Percentiles rank a stretch among this genome's conserved stretches.
phyloP scores from a whole-genome alignment of 2,329 filamentous ascomycete genomes.

The Scopulariopsis brevicaulis region DNA sequence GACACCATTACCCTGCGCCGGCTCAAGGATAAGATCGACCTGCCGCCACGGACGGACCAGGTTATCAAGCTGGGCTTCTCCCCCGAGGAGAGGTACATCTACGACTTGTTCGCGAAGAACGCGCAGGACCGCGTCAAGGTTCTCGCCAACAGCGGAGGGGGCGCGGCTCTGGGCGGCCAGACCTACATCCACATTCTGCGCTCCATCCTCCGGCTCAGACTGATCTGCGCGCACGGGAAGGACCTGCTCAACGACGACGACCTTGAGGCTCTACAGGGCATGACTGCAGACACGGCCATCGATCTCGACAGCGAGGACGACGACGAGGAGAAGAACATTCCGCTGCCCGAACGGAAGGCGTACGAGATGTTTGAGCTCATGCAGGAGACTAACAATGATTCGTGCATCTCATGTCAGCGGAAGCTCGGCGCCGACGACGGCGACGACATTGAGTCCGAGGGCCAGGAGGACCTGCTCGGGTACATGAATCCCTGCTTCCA shows the following conservation, averaged over 20 bases:
- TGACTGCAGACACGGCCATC: constrained; percentile 77
- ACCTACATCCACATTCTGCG: constrained; percentile 92
- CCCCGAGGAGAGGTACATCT: constrained; percentile 61
- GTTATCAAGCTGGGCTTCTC: constrained; percentile 67
- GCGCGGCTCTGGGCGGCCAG: constrained; percentile 63
- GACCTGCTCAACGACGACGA: constrained; percentile 82
- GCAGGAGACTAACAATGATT: constrained; percentile 67
- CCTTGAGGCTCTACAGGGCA: constrained; percentile 65
- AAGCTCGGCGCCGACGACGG: constrained; percentile 46
- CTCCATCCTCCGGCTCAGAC: constrained; percentile 76
- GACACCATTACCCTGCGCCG: constrained; percentile 90
- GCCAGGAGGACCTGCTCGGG: constrained; percentile 55
- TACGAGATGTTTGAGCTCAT: constrained; percentile 81
- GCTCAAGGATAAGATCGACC: constrained; percentile 79
- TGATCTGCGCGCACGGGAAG: constrained; percentile 89
- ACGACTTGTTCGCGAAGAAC: constrained; percentile 75
- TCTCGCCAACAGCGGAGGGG: constrained; percentile 46
- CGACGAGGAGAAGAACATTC: constrained; percentile 37
- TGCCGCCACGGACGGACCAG: constrained; percentile 64
- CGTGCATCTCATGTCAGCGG: constrained; percentile 58
- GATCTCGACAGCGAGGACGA: constrained; percentile 74
- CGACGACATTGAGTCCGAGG: constrained; percentile 46
- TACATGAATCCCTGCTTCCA: constrained; percentile 84
- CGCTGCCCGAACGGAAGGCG: constrained; percentile 57
- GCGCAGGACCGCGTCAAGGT: constrained; percentile 71